These are phyloP conservation scores for Diplodia mutila DNA, from an alignment of 2,329 filamentous ascomycete genomes.

Conservation along the genomic window DNA sequence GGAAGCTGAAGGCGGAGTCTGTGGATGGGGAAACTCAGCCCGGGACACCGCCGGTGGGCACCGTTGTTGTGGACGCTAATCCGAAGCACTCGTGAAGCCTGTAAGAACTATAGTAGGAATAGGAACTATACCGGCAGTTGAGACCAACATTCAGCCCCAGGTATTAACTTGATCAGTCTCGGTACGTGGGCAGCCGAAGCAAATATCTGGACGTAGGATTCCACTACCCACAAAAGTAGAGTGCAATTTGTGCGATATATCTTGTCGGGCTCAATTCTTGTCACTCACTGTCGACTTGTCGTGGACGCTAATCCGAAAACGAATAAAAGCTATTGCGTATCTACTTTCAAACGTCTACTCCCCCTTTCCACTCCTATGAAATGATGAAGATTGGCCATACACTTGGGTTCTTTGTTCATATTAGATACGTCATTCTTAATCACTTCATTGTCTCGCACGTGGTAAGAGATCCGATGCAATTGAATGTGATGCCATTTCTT, in stretches of 20 bases:
- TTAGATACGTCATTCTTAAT: neutral
- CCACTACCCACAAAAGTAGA: too few relatives aligned
- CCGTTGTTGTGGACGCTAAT: neutral
- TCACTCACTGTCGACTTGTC: too few relatives aligned
- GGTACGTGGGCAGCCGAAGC: too few relatives aligned
- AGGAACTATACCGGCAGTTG: neutral
- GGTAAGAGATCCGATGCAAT: neutral
- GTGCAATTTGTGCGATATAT: too few relatives aligned
- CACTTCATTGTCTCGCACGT: neutral
- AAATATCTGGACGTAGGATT: too few relatives aligned
- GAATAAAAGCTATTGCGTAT: too few relatives aligned
- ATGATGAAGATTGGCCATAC: neutral
- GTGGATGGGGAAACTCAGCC: neutral
- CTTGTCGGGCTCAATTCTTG: too few relatives aligned
- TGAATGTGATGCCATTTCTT: neutral
- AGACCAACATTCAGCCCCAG: too few relatives aligned
- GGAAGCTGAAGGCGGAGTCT: neutral
- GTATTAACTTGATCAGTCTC: too few relatives aligned
- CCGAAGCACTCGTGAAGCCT: neutral
- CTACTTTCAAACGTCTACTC: too few relatives aligned
- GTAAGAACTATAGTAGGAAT: neutral
- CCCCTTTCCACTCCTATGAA: too few relatives aligned
- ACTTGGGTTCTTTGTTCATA: neutral
- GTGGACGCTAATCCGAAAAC: too few relatives aligned
- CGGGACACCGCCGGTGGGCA: neutral